Percentiles rank a stretch among this genome's conserved stretches.
phyloP scores from a whole-genome alignment of 305 asterid genomes.

The Solanum hybrid region DNA sequence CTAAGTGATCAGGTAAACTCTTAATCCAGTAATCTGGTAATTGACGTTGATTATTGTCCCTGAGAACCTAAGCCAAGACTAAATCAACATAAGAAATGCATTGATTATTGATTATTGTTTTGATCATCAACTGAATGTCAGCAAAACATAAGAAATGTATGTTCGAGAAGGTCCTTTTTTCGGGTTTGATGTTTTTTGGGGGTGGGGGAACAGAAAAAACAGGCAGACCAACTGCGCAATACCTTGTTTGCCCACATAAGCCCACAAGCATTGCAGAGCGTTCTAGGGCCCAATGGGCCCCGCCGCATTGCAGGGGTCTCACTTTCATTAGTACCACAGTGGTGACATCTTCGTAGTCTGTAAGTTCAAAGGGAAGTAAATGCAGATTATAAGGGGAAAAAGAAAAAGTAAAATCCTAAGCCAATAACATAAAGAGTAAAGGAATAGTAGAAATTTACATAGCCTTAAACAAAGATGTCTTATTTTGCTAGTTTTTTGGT shows the following conservation, averaged over 20 bases:
- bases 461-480: background rate
- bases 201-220: background rate
- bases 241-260: constrained; percentile 66
- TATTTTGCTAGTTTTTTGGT: background rate
- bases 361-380: constrained; percentile 1
- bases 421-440: background rate
- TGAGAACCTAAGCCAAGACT: background rate
- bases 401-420: background rate
- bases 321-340: constrained; percentile 42
- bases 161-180: background rate
- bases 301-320: constrained; percentile 58
- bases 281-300: constrained; percentile 51
- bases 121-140: background rate
- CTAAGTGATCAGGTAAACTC: background rate
- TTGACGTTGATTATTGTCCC: background rate
- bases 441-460: background rate
- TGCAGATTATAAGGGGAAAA: background rate
- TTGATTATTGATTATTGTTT: background rate
- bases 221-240: constrained; percentile 1
- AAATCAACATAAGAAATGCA: background rate
- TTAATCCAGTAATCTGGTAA: background rate
- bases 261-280: constrained; percentile 58
- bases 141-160: background rate
- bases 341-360: constrained; percentile 25
- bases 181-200: background rate